Conservation (phyloP, 495 filamentous ascomycete species). For the Daldinia childiae region DNA sequence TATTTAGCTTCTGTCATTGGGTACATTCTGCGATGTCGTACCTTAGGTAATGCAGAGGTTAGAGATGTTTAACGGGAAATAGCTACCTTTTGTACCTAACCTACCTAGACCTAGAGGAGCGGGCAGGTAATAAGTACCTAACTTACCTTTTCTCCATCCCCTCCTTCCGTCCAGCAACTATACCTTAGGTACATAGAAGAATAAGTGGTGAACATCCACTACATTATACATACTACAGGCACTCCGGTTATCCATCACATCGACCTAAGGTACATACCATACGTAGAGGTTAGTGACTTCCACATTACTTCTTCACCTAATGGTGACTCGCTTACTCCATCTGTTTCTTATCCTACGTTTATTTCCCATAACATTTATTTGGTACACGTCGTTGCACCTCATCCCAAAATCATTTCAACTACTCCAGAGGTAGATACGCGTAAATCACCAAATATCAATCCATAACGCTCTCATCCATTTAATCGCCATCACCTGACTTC, state of each 20-base stretch:
- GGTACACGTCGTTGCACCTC: background rate
- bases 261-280: too few relatives aligned
- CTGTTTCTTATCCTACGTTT: background rate
- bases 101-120: background rate
- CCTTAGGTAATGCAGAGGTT: background rate
- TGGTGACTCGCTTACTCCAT: constrained; percentile 19
- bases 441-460: background rate
- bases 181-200: background rate
- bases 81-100: background rate
- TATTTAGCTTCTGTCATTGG: background rate
- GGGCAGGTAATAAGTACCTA: background rate
- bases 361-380: background rate
- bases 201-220: background rate
- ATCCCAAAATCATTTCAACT: constrained; percentile 4
- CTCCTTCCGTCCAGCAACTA: background rate
- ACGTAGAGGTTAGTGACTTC: too few relatives aligned
- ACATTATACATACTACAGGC: too few relatives aligned
- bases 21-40: background rate
- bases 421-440: background rate
- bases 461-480: background rate
- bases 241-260: too few relatives aligned
- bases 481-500: constrained; percentile 19
- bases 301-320: constrained; percentile 22
- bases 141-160: too few relatives aligned
- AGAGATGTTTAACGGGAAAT: background rate